Conservation (phyloP, 345 rosid genomes). For the Eucalyptus pumila region DNA sequence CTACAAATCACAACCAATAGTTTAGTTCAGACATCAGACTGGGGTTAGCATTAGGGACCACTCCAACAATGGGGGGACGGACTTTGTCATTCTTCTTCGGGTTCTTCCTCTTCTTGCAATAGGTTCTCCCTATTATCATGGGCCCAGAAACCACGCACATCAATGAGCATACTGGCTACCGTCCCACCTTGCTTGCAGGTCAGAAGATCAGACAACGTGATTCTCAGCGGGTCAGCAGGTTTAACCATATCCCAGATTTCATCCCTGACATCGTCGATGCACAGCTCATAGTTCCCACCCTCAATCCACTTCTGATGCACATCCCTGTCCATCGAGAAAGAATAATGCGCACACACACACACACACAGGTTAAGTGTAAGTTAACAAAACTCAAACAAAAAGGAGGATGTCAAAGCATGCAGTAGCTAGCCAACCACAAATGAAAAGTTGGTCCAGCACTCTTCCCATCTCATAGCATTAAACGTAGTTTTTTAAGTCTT, state of each 20-base stretch:
- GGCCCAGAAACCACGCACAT: slow-evolving; percentile 99
- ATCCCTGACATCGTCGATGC: slow-evolving; percentile 95
- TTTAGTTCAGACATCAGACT: not conserved
- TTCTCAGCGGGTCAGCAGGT: slow-evolving; percentile 69
- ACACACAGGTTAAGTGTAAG: not conserved
- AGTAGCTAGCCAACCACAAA: not conserved
- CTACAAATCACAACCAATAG: not conserved
- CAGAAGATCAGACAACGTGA: slow-evolving; percentile 68
- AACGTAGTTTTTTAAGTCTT: not conserved
- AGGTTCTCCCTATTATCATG: slow-evolving; percentile 98
- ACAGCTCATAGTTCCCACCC: slow-evolving; percentile 95
- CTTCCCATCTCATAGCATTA: not conserved
- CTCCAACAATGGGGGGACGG: not conserved
- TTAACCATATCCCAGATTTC: slow-evolving; percentile 99
- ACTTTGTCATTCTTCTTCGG: slow-evolving; percentile 21
- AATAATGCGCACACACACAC: not conserved
- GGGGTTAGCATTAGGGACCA: not conserved
- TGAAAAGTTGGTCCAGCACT: not conserved
- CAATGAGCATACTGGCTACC: slow-evolving; percentile 92
- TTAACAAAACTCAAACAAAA: not conserved
- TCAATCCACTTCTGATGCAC: slow-evolving; percentile 99
- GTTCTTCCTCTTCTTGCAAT: slow-evolving; percentile 98
- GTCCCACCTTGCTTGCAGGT: slow-evolving; percentile 97
- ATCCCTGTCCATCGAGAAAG: slow-evolving; percentile 40
- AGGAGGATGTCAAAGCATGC: not conserved